These are phyloP conservation scores for Mycena chlorophos DNA, from an alignment of 768 basidiomycete species.

Conservation along the genomic window DNA sequence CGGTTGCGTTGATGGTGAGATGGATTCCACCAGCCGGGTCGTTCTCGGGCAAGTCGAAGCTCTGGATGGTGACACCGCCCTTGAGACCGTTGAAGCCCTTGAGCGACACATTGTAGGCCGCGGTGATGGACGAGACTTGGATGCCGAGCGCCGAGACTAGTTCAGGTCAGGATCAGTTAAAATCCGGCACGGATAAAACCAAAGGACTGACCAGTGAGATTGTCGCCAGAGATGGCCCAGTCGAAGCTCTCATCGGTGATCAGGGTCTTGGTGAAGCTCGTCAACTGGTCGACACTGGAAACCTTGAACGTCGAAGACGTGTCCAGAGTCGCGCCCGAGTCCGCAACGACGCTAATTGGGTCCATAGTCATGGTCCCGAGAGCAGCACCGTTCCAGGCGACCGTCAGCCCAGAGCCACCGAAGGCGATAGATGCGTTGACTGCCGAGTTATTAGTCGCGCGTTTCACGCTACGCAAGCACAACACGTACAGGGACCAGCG, in stretches of 20 bases:
- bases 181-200: background rate
- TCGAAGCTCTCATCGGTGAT: conserved; percentile 66
- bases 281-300: conserved; percentile 53
- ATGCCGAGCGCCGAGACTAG: conserved; percentile 63
- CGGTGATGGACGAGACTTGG: conserved; percentile 52
- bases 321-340: conserved; percentile 62
- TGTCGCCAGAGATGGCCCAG: conserved; percentile 67
- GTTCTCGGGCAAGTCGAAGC: conserved; percentile 69
- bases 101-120: conserved; percentile 57
- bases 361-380: conserved; percentile 64
- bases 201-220: conserved; percentile 51
- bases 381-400: conserved; percentile 57
- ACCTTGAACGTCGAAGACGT: conserved; percentile 57
- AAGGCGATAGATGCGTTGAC: conserved; percentile 73
- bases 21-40: conserved; percentile 73
- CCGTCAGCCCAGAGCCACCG: conserved; percentile 52
- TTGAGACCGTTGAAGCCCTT: conserved; percentile 72
- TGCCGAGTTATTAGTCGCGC: conserved; percentile 22
- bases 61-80: conserved; percentile 59
- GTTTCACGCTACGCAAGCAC: conserved; percentile 3
- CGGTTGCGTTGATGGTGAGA: conserved; percentile 60
- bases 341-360: conserved; percentile 57
- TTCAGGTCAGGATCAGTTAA: background rate
- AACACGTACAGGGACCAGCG: conserved; percentile 66
- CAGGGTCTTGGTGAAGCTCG: conserved; percentile 66